phyloP scores from a whole-genome alignment of 2,329 filamentous ascomycete genomes.

The Cladophialophora yegresii region DNA sequence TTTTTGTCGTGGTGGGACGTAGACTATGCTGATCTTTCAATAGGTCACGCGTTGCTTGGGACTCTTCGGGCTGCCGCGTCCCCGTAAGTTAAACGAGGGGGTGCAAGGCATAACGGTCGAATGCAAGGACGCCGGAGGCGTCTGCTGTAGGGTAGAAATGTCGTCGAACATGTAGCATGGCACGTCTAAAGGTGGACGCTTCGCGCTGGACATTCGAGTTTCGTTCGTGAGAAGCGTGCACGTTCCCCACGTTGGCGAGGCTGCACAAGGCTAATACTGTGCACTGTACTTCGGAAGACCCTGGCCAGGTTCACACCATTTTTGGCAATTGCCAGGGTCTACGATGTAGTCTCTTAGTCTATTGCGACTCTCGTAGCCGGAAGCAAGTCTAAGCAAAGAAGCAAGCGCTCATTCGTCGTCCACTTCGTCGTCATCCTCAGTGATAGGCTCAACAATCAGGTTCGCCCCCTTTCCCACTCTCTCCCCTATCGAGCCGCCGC shows the following conservation, averaged over 20 bases:
- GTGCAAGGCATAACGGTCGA: not conserved
- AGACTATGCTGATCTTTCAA: not conserved
- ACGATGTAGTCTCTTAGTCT: not conserved
- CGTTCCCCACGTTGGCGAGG: conserved; percentile 8
- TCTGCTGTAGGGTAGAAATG: not conserved
- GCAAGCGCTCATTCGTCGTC: not conserved
- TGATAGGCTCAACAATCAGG: conserved; percentile 76
- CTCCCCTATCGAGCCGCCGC: conserved; percentile 67
- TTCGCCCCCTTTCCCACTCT: conserved; percentile 83
- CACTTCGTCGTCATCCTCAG: conserved; percentile 50
- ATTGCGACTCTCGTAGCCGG: not conserved
- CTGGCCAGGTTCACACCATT: too few relatives aligned
- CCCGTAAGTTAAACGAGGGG: not conserved
- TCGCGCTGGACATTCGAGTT: not conserved
- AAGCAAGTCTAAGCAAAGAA: not conserved
- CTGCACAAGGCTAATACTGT: not conserved
- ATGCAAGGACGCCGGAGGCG: not conserved
- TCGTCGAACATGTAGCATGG: not conserved
- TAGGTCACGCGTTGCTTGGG: not conserved
- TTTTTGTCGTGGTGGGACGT: not conserved
- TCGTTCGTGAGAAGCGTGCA: not conserved
- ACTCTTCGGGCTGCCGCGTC: not conserved
- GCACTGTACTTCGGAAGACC: too few relatives aligned
- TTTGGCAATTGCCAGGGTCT: not conserved
- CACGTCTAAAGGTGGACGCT: not conserved